Percentiles rank a stretch among this genome's conserved stretches.
Evolutionary conservation across 768 basidiomycete genomes (phyloP).

Genomic region (Rhodotorula graminis): DNA sequence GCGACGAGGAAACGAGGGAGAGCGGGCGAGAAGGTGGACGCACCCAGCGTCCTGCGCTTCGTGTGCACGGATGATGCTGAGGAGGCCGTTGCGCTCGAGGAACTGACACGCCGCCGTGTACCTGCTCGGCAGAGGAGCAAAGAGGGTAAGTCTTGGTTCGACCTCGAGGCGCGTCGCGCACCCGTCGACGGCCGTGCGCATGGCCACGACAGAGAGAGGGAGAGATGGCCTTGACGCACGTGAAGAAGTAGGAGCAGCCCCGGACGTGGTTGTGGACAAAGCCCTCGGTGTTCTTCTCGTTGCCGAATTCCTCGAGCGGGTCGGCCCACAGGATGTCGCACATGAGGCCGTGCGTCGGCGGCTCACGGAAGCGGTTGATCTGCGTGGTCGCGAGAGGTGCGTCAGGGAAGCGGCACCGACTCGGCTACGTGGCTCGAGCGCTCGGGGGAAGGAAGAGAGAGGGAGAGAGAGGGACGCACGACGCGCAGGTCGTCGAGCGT

Average conservation of each 20-base stretch:
- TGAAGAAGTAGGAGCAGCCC: constrained; percentile 95
- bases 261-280: constrained; percentile 95
- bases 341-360: constrained; percentile 95
- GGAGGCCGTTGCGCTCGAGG: constrained; percentile 90
- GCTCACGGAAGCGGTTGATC: constrained; percentile 98
- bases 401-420: no score
- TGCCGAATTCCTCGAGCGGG: constrained; percentile 94
- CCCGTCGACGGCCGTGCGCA: no score
- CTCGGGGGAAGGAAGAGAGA: neutral
- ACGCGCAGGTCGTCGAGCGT: constrained; percentile 89
- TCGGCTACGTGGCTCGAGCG: neutral
- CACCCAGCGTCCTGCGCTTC: constrained; percentile 98
- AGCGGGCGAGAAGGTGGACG: constrained; percentile 39
- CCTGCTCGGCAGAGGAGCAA: constrained; percentile 50
- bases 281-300: constrained; percentile 81
- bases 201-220: no score
- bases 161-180: constrained; percentile 1
- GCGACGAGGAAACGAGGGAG: neutral
- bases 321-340: constrained; percentile 99
- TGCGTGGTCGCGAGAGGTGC: constrained; percentile 44
- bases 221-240: constrained; percentile 55
- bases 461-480: constrained; percentile 52
- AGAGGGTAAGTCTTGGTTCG: no score
- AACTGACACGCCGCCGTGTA: constrained; percentile 97
- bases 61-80: constrained; percentile 95